Conservation (phyloP, 1,284 basidiomycete species). For the Vanrija pseudolonga region DNA sequence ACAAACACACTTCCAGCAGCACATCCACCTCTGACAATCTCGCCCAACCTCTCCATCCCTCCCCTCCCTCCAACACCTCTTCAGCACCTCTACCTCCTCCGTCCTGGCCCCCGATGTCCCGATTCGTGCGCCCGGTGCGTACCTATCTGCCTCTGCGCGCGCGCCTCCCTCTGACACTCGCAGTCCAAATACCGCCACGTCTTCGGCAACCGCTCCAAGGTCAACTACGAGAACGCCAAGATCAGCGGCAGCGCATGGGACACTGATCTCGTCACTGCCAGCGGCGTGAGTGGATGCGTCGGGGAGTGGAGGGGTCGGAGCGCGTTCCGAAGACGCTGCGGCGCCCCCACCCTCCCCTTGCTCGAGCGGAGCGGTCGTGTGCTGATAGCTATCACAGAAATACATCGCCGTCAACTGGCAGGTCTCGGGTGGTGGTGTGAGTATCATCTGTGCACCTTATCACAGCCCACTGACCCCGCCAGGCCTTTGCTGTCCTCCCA, state of each 20-base stretch:
- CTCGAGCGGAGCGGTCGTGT: neutral
- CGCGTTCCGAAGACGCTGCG: neutral
- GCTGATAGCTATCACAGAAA: constrained; percentile 19
- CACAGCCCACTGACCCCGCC: neutral
- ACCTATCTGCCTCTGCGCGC: neutral
- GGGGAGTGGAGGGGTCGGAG: neutral
- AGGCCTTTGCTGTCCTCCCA: constrained; percentile 86
- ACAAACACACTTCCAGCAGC: neutral
- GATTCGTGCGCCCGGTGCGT: constrained; percentile 56
- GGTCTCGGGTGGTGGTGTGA: constrained; percentile 78
- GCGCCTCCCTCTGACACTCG: constrained; percentile 1
- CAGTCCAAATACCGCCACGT: constrained; percentile 70
- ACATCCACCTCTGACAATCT: neutral
- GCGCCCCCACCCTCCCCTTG: neutral
- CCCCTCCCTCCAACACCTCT: neutral
- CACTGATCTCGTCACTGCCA: constrained; percentile 88
- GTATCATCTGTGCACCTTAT: constrained; percentile 5
- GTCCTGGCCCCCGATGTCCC: constrained; percentile 50
- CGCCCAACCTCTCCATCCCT: neutral
- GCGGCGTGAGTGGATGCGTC: constrained; percentile 57
- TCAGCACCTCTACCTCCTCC: neutral
- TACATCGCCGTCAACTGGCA: constrained; percentile 77
- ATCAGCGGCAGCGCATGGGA: constrained; percentile 89
- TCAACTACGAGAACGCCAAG: constrained; percentile 85
- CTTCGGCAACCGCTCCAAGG: constrained; percentile 79